Percentiles rank a stretch among this genome's conserved stretches.
Evolutionary conservation across 371 early-diverging fungal genomes (phyloP).

Genomic region (Cladochytrium tenue): DNA sequence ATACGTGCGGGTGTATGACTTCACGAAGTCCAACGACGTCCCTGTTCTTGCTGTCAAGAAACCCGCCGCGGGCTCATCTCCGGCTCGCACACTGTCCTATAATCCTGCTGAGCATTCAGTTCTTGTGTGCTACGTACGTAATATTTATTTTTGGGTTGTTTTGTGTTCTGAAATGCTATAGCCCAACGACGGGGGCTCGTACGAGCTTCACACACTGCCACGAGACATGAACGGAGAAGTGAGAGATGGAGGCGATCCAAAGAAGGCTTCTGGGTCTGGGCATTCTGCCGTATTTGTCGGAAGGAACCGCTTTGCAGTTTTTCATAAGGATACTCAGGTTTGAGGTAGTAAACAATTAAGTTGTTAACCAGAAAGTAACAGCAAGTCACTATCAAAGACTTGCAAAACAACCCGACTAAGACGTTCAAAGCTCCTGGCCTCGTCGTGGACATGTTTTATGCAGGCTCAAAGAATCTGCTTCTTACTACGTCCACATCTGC

Average conservation of each 20-base stretch:
- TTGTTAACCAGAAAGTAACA: conserved; percentile 16
- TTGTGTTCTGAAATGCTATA: conserved; percentile 14
- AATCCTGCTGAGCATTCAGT: conserved; percentile 92
- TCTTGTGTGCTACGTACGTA: conserved; percentile 73
- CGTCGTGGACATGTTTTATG: conserved; percentile 82
- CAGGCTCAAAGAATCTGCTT: conserved; percentile 81
- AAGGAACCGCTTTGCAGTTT: conserved; percentile 91
- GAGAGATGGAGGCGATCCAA: conserved; percentile 58
- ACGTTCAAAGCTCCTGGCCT: conserved; percentile 77
- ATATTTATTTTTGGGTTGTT: too few species aligned
- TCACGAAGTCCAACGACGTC: conserved; percentile 70
- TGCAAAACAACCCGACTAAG: conserved; percentile 84
- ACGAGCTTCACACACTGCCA: conserved; percentile 83
- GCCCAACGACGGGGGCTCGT: conserved; percentile 82
- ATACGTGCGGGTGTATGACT: conserved; percentile 78
- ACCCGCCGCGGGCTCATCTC: conserved; percentile 24
- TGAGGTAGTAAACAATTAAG: conserved; percentile 4
- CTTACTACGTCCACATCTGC: conserved; percentile 81
- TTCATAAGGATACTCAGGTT: conserved; percentile 73
- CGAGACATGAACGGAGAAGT: conserved; percentile 68
- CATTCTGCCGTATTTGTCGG: conserved; percentile 88
- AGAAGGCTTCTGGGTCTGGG: conserved; percentile 58
- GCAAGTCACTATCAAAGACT: conserved; percentile 74
- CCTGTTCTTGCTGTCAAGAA: conserved; percentile 78
- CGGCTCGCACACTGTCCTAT: conserved; percentile 74